phyloP scores from a whole-genome alignment of 805 yeast genomes.

The Candida lessepsii region DNA sequence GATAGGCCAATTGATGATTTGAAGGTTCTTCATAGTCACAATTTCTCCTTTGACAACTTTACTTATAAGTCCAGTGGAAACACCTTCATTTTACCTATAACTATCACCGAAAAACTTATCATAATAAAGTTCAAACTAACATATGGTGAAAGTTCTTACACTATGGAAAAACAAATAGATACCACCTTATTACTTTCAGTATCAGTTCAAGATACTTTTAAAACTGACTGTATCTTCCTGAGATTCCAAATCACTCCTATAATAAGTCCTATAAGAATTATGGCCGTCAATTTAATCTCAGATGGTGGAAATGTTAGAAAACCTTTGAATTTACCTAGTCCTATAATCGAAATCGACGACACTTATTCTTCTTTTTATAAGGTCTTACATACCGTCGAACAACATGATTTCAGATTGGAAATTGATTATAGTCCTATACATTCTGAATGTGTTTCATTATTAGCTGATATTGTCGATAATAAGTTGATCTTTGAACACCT shows the following conservation, averaged over 20 bases:
- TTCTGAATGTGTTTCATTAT: slow-evolving; percentile 38
- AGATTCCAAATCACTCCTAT: slow-evolving; percentile 70
- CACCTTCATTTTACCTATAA: slow-evolving; percentile 3
- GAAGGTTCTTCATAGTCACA: background rate
- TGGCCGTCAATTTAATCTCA: slow-evolving; percentile 40
- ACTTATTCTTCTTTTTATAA: slow-evolving; percentile 62
- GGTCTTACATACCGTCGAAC: slow-evolving; percentile 36
- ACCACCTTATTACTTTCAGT: slow-evolving; percentile 63
- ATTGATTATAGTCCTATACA: slow-evolving; percentile 47
- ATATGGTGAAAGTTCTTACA: slow-evolving; percentile 19
- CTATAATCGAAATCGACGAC: slow-evolving; percentile 67
- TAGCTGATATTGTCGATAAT: slow-evolving; percentile 2
- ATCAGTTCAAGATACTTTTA: slow-evolving; percentile 77
- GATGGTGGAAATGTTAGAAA: slow-evolving; percentile 19
- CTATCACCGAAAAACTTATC: slow-evolving; percentile 2
- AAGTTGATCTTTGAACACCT: slow-evolving; percentile 6
- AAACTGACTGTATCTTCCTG: slow-evolving; percentile 53
- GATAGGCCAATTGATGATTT: slow-evolving; percentile 2
- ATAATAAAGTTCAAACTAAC: slow-evolving; percentile 19
- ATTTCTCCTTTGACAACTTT: background rate
- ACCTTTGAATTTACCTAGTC: slow-evolving; percentile 19
- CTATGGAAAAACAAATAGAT: slow-evolving; percentile 34
- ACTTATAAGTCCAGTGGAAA: background rate
- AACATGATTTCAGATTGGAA: slow-evolving; percentile 33
- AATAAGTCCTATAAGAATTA: slow-evolving; percentile 54